A percentile compares a stretch with the other conserved stretches of the same genome.
These are phyloP conservation scores for Diaporthe ampelina DNA, from an alignment of 2,329 filamentous ascomycete genomes.

Conservation along the genomic window DNA sequence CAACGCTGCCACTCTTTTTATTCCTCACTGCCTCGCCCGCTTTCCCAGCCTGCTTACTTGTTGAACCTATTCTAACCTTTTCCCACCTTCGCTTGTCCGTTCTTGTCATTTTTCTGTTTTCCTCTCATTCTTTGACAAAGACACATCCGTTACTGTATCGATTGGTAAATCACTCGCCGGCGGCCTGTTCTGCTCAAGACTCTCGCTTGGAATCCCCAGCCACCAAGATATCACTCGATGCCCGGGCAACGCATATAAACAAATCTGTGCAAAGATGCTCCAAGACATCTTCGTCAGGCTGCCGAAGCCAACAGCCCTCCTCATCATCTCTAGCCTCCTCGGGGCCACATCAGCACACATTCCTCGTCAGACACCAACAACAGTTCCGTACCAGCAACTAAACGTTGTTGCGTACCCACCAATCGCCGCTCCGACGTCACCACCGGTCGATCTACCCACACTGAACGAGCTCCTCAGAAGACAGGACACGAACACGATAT, in stretches of 20 bases:
- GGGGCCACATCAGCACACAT: conserved; percentile 47
- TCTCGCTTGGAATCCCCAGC: conserved; percentile 5
- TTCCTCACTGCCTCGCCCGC: conserved; percentile 34
- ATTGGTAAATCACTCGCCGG: neutral
- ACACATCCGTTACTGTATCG: neutral
- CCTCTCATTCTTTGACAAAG: conserved; percentile 13
- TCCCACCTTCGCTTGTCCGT: conserved; percentile 28
- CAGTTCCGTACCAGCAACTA: conserved; percentile 48
- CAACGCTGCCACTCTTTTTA: conserved; percentile 28
- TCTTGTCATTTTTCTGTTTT: neutral
- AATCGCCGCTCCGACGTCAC: conserved; percentile 54
- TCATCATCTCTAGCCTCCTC: conserved; percentile 48
- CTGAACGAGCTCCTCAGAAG: conserved; percentile 55
- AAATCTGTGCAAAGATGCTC: conserved; percentile 33
- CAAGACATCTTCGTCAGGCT: conserved; percentile 48
- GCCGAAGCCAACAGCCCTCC: conserved; percentile 49
- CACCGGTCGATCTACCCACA: conserved; percentile 53
- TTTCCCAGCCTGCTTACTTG: conserved; percentile 30
- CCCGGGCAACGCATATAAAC: conserved; percentile 27
- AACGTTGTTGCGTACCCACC: conserved; percentile 52
- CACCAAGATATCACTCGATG: conserved; percentile 19
- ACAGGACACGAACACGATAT: conserved; percentile 66
- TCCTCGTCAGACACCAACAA: conserved; percentile 46
- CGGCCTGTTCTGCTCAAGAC: neutral
- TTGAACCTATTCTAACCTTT: conserved; percentile 5